These are phyloP conservation scores for Nitzschia inconspicua DNA, from an alignment of 108 stramenopile genomes.

Conservation along the genomic window DNA sequence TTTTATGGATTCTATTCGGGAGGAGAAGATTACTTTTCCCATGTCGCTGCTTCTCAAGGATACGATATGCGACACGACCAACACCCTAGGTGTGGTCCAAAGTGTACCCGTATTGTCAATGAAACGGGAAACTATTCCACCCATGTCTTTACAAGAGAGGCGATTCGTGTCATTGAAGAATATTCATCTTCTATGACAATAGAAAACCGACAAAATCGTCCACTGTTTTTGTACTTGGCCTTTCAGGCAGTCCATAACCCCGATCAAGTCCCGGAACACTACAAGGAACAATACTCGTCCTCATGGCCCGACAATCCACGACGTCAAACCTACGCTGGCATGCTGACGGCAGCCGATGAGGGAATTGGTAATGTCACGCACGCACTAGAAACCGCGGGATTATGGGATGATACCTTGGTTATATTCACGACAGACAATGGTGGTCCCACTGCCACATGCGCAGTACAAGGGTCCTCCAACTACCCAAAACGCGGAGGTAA, in stretches of 20 bases:
- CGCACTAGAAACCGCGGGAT: conserved; percentile 17
- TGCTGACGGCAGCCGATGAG: conserved; percentile 46
- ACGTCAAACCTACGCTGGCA: conserved; percentile 40
- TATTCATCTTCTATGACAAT: background rate
- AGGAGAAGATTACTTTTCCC: conserved; percentile 51
- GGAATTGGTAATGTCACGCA: conserved; percentile 33
- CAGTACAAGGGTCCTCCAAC: conserved; percentile 35
- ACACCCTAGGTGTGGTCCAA: conserved; percentile 19
- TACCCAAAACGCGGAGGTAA: conserved; percentile 52
- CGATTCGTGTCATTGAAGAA: conserved; percentile 18
- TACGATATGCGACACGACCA: conserved; percentile 29
- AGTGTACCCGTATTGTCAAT: conserved; percentile 13
- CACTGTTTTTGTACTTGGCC: conserved; percentile 39
- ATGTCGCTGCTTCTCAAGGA: background rate
- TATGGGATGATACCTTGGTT: conserved; percentile 43
- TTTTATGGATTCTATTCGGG: conserved; percentile 56
- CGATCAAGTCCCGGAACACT: conserved; percentile 31
- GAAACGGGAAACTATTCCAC: conserved; percentile 30
- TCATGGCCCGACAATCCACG: conserved; percentile 10
- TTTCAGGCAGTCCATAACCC: conserved; percentile 47
- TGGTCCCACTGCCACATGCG: conserved; percentile 24
- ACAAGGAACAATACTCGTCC: conserved; percentile 11
- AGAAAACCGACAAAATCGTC: background rate
- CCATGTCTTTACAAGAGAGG: conserved; percentile 32
- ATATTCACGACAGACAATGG: conserved; percentile 66